phyloP scores from a whole-genome alignment of 2,329 filamentous ascomycete species.

The Microcyclosporella mali region DNA sequence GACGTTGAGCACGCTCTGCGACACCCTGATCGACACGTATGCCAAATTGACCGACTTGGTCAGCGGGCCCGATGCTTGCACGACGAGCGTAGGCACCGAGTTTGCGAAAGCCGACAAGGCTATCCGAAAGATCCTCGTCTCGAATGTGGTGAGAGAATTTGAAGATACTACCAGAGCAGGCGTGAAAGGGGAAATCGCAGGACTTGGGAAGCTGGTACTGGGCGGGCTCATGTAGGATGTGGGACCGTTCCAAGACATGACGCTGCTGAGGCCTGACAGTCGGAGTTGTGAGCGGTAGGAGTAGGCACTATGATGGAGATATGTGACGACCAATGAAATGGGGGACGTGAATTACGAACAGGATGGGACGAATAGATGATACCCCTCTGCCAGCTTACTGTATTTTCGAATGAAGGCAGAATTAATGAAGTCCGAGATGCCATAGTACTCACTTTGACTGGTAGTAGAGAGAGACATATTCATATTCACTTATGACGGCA shows the following conservation, averaged over 20 bases:
- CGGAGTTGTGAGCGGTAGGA: background rate
- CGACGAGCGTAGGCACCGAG: constrained; percentile 61
- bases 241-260: constrained; percentile 1
- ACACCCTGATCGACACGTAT: constrained; percentile 91
- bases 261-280: constrained; percentile 1
- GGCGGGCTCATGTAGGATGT: constrained; percentile 66
- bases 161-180: constrained; percentile 75
- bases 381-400: constrained; percentile 1
- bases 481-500: too few relatives aligned
- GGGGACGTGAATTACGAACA: background rate
- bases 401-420: background rate
- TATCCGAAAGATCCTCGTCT: constrained; percentile 81
- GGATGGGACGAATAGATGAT: background rate
- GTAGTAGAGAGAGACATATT: too few relatives aligned
- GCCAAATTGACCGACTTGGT: constrained; percentile 69
- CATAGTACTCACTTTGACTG: too few relatives aligned
- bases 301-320: constrained; percentile 1
- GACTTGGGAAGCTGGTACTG: constrained; percentile 80
- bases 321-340: background rate
- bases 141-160: constrained; percentile 83
- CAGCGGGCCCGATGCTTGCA: constrained; percentile 67
- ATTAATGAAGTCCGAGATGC: too few relatives aligned
- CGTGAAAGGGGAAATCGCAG: constrained; percentile 73
- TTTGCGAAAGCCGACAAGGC: constrained; percentile 85
- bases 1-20: constrained; percentile 91